Percentiles rank a stretch among this genome's conserved stretches.
phyloP scores from a whole-genome alignment of 2,329 filamentous ascomycete genomes.

The Pseudocercospora macadamiae region DNA sequence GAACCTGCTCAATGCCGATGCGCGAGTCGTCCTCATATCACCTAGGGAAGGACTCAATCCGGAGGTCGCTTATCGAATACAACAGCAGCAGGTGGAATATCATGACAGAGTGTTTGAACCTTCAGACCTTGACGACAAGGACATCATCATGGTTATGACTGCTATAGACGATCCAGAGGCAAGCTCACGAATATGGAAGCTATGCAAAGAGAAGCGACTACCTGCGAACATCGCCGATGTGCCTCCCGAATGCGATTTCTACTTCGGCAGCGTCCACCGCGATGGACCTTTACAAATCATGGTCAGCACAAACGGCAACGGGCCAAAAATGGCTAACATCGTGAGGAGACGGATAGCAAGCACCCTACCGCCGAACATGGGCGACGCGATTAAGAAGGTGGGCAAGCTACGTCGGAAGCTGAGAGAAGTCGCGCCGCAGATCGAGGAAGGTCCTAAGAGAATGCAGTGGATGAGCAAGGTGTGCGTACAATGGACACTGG shows the following conservation, averaged over 20 bases:
- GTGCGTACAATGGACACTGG: conserved; percentile 82
- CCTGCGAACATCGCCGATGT: conserved; percentile 97
- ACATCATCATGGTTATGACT: conserved; percentile 81
- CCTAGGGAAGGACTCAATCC: conserved; percentile 77
- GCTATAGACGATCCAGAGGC: conserved; percentile 91
- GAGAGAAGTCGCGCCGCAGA: conserved; percentile 71
- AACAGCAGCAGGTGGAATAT: conserved; percentile 74
- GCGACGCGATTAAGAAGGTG: conserved; percentile 82
- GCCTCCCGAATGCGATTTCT: conserved; percentile 95
- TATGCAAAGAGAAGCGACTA: conserved; percentile 83
- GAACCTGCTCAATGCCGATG: conserved; percentile 92
- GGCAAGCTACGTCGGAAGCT: conserved; percentile 79
- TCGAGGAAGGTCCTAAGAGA: conserved; percentile 76
- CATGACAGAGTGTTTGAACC: conserved; percentile 83
- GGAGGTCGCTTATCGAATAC: conserved; percentile 82
- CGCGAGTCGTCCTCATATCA: conserved; percentile 81
- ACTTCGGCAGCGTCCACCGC: conserved; percentile 93
- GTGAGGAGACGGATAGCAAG: conserved; percentile 81
- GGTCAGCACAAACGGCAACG: conserved; percentile 98
- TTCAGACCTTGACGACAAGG: conserved; percentile 74
- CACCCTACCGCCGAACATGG: conserved; percentile 75
- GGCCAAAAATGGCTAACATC: conserved; percentile 84
- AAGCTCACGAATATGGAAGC: conserved; percentile 88
- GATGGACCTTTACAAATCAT: conserved; percentile 96
- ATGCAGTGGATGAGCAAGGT: conserved; percentile 97